Percentiles rank a stretch among this genome's conserved stretches.
phyloP scores from a whole-genome alignment of 768 basidiomycete species.

The Butyriboletus loyo region DNA sequence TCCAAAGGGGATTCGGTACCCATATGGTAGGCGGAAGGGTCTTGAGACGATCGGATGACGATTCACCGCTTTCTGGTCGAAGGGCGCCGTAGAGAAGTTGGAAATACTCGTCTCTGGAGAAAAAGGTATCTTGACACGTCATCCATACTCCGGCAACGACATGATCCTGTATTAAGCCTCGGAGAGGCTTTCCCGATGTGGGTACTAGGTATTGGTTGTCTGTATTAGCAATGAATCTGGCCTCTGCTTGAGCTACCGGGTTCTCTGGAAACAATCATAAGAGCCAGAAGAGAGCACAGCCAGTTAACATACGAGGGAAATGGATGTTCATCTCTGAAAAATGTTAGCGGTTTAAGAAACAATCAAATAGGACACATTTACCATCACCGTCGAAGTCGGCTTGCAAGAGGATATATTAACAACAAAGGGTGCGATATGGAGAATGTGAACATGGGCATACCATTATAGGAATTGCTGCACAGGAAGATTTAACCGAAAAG shows the following conservation, averaged over 20 bases:
- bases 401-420: constrained; percentile 25
- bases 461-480: constrained; percentile 93
- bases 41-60: constrained; percentile 53
- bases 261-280: constrained; percentile 57
- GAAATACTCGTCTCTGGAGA: constrained; percentile 92
- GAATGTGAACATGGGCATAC: constrained; percentile 39
- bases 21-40: constrained; percentile 91
- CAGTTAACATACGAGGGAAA: constrained; percentile 78
- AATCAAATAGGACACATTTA: constrained; percentile 30
- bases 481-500: constrained; percentile 14
- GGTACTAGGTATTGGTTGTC: constrained; percentile 99
- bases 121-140: constrained; percentile 94
- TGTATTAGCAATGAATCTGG: constrained; percentile 91
- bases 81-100: constrained; percentile 95
- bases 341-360: constrained; percentile 1
- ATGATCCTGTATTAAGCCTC: constrained; percentile 98
- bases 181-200: constrained; percentile 95
- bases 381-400: constrained; percentile 95
- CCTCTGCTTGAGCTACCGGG: constrained; percentile 92
- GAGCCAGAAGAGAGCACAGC: neutral
- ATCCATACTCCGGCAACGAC: constrained; percentile 99
- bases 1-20: constrained; percentile 92
- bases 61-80: constrained; percentile 77
- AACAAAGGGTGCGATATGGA: neutral
- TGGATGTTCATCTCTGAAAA: constrained; percentile 96